Percentiles rank a stretch among this genome's conserved stretches.
These are phyloP conservation scores for Senna siamea DNA, from an alignment of 306 rosid genomes.

Conservation along the genomic window DNA sequence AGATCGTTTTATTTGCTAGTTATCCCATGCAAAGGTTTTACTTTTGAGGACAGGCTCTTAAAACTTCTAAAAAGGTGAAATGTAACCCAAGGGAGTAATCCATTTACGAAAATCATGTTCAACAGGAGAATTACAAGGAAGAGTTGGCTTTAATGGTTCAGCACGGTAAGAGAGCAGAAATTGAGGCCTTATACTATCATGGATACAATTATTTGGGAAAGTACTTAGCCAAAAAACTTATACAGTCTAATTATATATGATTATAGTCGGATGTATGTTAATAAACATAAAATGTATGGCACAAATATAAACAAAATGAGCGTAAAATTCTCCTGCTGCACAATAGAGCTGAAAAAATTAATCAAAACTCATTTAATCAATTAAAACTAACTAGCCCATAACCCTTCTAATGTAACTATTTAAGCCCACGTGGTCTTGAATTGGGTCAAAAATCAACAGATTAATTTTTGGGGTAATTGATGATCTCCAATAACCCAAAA, in stretches of 20 bases:
- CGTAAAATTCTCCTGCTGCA: not conserved
- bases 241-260: conserved; percentile 72
- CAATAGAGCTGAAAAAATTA: too few relatives aligned
- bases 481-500: too few relatives aligned
- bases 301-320: not conserved
- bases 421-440: too few relatives aligned
- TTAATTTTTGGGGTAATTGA: too few relatives aligned
- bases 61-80: not conserved
- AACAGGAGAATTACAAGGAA: conserved; percentile 76
- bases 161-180: conserved; percentile 72
- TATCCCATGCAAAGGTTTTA: conserved; percentile 7
- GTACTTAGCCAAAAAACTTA: conserved; percentile 78
- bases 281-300: not conserved
- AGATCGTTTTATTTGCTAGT: not conserved
- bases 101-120: conserved; percentile 30
- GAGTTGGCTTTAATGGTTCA: conserved; percentile 77
- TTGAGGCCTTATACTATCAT: conserved; percentile 80
- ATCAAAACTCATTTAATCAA: too few relatives aligned
- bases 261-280: not conserved
- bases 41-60: too few relatives aligned
- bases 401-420: too few relatives aligned
- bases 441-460: too few relatives aligned
- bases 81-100: not conserved
- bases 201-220: conserved; percentile 79
- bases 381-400: too few relatives aligned